phyloP scores from a whole-genome alignment of 805 yeast genomes.

The Barnettozyma siamensis region DNA sequence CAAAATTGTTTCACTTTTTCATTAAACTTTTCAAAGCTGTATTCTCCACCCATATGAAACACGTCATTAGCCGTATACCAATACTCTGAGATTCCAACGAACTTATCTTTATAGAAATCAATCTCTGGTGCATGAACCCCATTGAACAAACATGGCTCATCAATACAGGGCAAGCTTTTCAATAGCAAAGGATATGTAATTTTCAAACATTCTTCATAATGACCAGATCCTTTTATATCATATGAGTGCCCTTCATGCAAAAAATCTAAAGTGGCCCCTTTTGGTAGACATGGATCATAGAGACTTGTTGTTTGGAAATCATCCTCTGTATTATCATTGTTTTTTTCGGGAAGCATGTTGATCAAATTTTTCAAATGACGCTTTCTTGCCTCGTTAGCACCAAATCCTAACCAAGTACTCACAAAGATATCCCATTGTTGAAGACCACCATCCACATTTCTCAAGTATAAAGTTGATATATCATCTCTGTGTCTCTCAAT shows the following conservation, averaged over 20 bases:
- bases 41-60: constrained; percentile 83
- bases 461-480: constrained; percentile 56
- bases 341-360: constrained; percentile 40
- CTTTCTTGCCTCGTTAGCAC: constrained; percentile 88
- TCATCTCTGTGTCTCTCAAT: constrained; percentile 65
- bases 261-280: constrained; percentile 46
- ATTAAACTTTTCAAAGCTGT: constrained; percentile 67
- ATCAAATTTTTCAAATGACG: constrained; percentile 61
- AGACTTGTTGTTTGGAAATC: constrained; percentile 34
- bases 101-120: constrained; percentile 71
- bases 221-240: constrained; percentile 67
- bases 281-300: constrained; percentile 79
- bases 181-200: constrained; percentile 71
- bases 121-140: constrained; percentile 93
- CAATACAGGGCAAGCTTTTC: constrained; percentile 76
- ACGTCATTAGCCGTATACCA: constrained; percentile 97
- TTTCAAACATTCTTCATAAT: constrained; percentile 66
- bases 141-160: constrained; percentile 87
- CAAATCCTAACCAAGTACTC: constrained; percentile 96
- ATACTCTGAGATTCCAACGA: constrained; percentile 92
- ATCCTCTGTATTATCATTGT: constrained; percentile 42
- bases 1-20: constrained; percentile 67
- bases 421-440: constrained; percentile 86
- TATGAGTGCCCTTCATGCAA: constrained; percentile 42
- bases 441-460: constrained; percentile 62